These are phyloP conservation scores for Backusella parvicylindrica DNA, from an alignment of 192 early-diverging fungal species.

Conservation along the genomic window DNA sequence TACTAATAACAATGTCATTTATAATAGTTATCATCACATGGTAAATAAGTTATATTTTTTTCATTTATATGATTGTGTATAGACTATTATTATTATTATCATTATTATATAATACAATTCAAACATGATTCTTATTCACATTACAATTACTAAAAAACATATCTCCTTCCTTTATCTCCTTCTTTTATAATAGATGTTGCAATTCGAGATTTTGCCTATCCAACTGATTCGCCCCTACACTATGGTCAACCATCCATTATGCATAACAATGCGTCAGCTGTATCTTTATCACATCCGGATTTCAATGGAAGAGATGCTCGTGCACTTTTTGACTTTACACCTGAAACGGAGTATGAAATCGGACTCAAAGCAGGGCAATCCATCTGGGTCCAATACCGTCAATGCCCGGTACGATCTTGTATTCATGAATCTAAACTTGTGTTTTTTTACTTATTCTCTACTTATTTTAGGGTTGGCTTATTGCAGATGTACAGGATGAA, in stretches of 20 bases:
- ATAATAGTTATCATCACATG: not conserved
- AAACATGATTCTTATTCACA: not conserved
- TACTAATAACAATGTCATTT: not conserved
- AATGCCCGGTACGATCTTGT: constrained; percentile 43
- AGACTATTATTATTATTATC: not conserved
- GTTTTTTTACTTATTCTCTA: not conserved
- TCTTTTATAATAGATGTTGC: constrained; percentile 13
- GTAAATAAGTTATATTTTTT: not conserved
- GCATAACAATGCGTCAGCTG: constrained; percentile 20
- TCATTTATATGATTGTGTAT: not conserved
- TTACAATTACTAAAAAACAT: not conserved
- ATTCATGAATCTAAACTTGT: not conserved
- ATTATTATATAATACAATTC: not conserved
- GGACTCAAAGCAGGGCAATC: constrained; percentile 61
- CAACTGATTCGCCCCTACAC: constrained; percentile 36
- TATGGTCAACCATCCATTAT: constrained; percentile 27
- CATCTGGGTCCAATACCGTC: constrained; percentile 66
- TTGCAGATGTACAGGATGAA: constrained; percentile 60
- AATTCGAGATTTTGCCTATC: constrained; percentile 47
- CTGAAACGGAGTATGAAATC: constrained; percentile 66
- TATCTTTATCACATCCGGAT: constrained; percentile 27
- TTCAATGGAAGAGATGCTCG: constrained; percentile 46
- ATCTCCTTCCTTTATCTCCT: not conserved
- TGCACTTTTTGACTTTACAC: constrained; percentile 76
- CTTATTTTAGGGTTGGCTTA: constrained; percentile 57